Percentiles rank a stretch among this genome's conserved stretches.
These are phyloP conservation scores for Neofusicoccum umdonicola DNA, from an alignment of 2,329 filamentous ascomycete genomes.

Conservation along the genomic window DNA sequence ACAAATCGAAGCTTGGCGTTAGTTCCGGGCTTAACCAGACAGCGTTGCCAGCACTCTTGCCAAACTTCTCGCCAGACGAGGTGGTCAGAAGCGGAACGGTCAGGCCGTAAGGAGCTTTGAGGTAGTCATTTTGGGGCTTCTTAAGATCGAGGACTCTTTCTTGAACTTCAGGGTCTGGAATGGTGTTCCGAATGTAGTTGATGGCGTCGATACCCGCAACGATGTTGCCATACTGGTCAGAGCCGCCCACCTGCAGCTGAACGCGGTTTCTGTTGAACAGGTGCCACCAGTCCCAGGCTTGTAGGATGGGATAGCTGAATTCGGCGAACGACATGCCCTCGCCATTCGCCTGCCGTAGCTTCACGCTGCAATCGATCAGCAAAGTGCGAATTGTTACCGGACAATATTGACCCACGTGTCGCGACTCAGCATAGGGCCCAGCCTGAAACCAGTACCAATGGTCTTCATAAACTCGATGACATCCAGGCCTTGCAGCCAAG, in stretches of 20 bases:
- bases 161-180: conserved; percentile 26
- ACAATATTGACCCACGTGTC: conserved; percentile 66
- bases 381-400: background rate
- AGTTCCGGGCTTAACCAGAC: conserved; percentile 84
- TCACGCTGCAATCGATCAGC: conserved; percentile 56
- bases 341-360: conserved; percentile 76
- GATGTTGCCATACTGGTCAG: conserved; percentile 96
- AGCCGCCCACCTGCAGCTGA: conserved; percentile 88
- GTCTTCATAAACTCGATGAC: conserved; percentile 73
- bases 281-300: conserved; percentile 96
- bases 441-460: conserved; percentile 69
- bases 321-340: conserved; percentile 94
- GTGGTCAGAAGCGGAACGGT: conserved; percentile 90
- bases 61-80: conserved; percentile 82
- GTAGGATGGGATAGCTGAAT: conserved; percentile 88
- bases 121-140: conserved; percentile 33
- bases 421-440: conserved; percentile 83
- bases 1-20: conserved; percentile 82
- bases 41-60: conserved; percentile 91
- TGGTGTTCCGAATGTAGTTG: conserved; percentile 67
- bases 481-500: conserved; percentile 73
- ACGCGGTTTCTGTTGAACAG: conserved; percentile 68
- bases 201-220: conserved; percentile 83
- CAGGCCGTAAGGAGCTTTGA: conserved; percentile 68
- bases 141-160: conserved; percentile 24